phyloP scores from a whole-genome alignment of 179 eudicot genomes.

The Amaranthus tricolor region DNA sequence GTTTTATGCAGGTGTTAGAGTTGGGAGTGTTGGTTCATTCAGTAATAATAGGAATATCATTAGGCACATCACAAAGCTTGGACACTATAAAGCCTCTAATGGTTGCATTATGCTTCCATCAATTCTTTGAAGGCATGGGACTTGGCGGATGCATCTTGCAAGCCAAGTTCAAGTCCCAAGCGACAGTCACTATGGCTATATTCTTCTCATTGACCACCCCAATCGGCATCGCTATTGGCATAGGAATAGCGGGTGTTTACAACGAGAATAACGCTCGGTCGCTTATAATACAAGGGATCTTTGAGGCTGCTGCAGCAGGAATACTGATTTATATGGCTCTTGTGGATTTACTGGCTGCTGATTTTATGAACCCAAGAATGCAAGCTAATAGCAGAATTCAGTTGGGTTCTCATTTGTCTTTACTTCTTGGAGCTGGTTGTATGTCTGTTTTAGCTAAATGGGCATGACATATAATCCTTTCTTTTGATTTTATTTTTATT shows the following conservation, averaged over 20 bases:
- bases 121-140: slow-evolving; percentile 49
- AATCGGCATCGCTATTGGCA: slow-evolving; percentile 30
- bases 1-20: slow-evolving; percentile 35
- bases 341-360: slow-evolving; percentile 38
- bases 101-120: slow-evolving; percentile 42
- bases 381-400: slow-evolving; percentile 29
- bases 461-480: slow-evolving; percentile 20
- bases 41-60: slow-evolving; percentile 37
- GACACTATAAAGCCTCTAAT: slow-evolving; percentile 36
- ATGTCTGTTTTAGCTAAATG: slow-evolving; percentile 42
- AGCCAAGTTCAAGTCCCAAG: slow-evolving; percentile 34
- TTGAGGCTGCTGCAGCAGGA: slow-evolving; percentile 35
- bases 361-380: slow-evolving; percentile 39
- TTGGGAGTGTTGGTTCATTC: slow-evolving; percentile 45
- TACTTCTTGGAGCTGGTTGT: slow-evolving; percentile 39
- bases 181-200: slow-evolving; percentile 32
- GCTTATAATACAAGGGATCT: slow-evolving; percentile 31
- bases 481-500: neutral
- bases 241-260: slow-evolving; percentile 27
- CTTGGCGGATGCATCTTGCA: slow-evolving; percentile 40
- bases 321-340: slow-evolving; percentile 41
- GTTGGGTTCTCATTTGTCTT: slow-evolving; percentile 33
- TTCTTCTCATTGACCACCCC: slow-evolving; percentile 42
- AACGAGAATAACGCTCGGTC: slow-evolving; percentile 25
- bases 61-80: slow-evolving; percentile 37